Evolutionary conservation across 257 asterid species (phyloP).

Genomic region (Scutellaria baicalensis): DNA sequence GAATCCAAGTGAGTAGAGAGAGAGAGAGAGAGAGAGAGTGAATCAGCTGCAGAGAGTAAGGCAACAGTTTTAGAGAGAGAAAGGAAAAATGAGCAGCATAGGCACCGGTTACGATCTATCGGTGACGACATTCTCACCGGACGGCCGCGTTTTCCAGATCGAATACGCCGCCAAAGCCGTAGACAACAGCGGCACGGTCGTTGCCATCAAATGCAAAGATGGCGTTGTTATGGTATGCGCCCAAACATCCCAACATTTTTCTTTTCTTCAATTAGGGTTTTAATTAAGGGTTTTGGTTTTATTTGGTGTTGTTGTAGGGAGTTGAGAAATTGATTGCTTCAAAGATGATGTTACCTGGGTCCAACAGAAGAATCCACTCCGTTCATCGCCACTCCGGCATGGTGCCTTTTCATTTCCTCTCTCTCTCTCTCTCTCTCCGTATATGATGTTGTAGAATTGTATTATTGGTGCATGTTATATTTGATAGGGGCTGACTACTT

Average conservation of each 20-base stretch:
- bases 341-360: slow-evolving; percentile 88
- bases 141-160: slow-evolving; percentile 96
- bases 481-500: not conserved
- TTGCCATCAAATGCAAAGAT: slow-evolving; percentile 88
- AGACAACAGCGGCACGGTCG: slow-evolving; percentile 88
- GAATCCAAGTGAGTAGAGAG: not conserved
- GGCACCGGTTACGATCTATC: slow-evolving; percentile 95
- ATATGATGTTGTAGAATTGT: not conserved
- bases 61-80: not conserved
- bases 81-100: slow-evolving; percentile 69
- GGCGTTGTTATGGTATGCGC: slow-evolving; percentile 70
- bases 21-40: not conserved
- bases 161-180: slow-evolving; percentile 96
- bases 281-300: slow-evolving; percentile 7
- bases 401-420: slow-evolving; percentile 31
- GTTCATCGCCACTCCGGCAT: slow-evolving; percentile 91
- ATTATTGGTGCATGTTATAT: not conserved
- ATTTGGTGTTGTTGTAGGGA: slow-evolving; percentile 37
- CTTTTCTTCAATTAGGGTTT: slow-evolving; percentile 17
- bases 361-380: slow-evolving; percentile 81
- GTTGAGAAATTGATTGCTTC: slow-evolving; percentile 91
- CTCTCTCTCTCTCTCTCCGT: not conserved
- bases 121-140: slow-evolving; percentile 94
- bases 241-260: not conserved
- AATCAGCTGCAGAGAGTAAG: not conserved